Conservation (phyloP, 495 filamentous ascomycete species). For the Penicillium ochrochloron region DNA sequence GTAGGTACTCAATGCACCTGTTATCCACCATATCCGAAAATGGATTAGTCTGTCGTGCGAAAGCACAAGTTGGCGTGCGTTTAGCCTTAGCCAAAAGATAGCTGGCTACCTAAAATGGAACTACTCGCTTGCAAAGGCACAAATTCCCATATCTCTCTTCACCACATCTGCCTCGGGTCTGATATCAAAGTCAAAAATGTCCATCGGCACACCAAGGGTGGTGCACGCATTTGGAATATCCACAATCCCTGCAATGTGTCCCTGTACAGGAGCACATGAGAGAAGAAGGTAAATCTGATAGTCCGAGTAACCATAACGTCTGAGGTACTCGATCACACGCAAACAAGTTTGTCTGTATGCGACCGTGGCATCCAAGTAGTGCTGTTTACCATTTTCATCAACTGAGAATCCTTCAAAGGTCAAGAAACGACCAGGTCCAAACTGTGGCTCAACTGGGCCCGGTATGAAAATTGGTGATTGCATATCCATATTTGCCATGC, state of each 20-base stretch:
- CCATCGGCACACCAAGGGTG: conserved; percentile 86
- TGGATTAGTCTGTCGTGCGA: no score
- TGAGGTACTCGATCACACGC: conserved; percentile 83
- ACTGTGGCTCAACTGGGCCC: conserved; percentile 90
- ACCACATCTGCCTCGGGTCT: conserved; percentile 66
- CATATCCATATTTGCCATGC: conserved; percentile 75
- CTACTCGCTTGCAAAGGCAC: conserved; percentile 68
- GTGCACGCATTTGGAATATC: conserved; percentile 89
- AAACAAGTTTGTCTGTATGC: conserved; percentile 89
- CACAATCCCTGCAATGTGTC: conserved; percentile 91
- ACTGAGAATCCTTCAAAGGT: conserved; percentile 97
- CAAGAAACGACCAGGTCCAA: conserved; percentile 81
- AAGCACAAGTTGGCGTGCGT: no score
- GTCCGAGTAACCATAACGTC: conserved; percentile 74
- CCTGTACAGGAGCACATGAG: conserved; percentile 88
- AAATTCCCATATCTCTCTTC: conserved; percentile 74
- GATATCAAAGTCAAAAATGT: conserved; percentile 97
- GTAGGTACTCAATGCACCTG: no score
- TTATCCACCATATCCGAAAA: no score
- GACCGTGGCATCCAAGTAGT: conserved; percentile 90
- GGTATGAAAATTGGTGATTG: conserved; percentile 89
- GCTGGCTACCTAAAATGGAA: neutral
- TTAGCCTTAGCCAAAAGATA: no score
- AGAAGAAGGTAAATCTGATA: conserved; percentile 93
- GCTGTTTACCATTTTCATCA: conserved; percentile 88